Conservation (phyloP, 108 stramenopile genomes). For the Skeletonema marinoi region DNA sequence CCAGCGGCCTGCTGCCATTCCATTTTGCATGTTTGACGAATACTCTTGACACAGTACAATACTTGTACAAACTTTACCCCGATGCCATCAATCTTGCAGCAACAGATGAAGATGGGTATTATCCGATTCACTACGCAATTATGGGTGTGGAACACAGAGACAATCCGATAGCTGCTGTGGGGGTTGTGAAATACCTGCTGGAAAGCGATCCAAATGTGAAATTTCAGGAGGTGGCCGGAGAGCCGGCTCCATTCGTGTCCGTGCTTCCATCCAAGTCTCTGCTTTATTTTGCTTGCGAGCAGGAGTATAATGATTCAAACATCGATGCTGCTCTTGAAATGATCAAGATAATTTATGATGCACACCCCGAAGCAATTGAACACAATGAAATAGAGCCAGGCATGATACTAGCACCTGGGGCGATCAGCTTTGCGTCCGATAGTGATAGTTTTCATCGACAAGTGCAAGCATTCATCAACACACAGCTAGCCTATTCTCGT, state of each 20-base stretch:
- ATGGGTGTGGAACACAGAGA: neutral
- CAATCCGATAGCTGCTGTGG: neutral
- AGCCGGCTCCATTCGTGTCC: no score
- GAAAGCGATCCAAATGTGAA: neutral
- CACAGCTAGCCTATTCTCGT: no score
- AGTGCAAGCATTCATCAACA: no score
- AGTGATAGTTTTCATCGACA: no score
- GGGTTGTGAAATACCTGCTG: neutral
- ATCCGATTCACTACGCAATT: slow-evolving; percentile 1
- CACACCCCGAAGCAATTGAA: no score
- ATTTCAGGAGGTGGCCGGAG: neutral
- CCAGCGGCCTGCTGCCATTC: neutral
- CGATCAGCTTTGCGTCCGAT: no score
- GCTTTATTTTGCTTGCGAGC: neutral
- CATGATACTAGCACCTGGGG: no score
- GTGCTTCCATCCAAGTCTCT: neutral
- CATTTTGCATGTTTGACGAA: neutral
- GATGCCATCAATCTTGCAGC: neutral
- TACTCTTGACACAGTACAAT: neutral
- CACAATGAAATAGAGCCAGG: no score
- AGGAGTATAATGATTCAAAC: no score
- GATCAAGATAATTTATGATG: no score
- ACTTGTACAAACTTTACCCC: neutral
- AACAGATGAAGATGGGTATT: neutral
- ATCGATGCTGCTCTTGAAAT: no score